Base-by-base conservation (phyloP, 768 basidiomycete species). In the Epithele typhae region DNA sequence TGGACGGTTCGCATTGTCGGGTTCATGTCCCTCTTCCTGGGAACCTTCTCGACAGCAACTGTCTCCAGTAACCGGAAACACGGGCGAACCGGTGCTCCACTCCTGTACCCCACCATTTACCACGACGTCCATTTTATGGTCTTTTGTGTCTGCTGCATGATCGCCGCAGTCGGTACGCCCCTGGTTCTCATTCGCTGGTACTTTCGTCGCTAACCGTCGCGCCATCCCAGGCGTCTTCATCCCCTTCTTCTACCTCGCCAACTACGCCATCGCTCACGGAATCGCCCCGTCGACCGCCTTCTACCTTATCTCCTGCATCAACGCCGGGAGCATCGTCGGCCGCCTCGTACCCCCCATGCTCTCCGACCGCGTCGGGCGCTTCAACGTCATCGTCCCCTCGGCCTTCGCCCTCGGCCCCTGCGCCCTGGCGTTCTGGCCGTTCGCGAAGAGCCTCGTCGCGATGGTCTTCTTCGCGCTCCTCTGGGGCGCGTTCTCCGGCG, bases 171-270 rank as follows among this genome's bases (percentile, higher is more conserved):
- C 17, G 83, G 84, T 84, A 37, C 37, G 41, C 10, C 12, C 27
- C 21, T 32, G 3, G 9, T 34, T 25, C 23, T 23, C 17, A 35
- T 34, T 27, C 12, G 22, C 43, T 11, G 8, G n/a, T 22, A 25
- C n/a, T 40, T 9, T 54, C 19, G 14, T 5, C 15, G 17, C 23
- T 43, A 14, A 43, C 21, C 12, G 57, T 58, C 15, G 43, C 48
- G 14, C 58, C 57, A 19, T 36, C 49, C 59, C 61, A 87, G 85
- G 84, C 21, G 65, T 86, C 3, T 87, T 84, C 65, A 81, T 79
- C 17, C 85, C 85, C 4, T 81, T 78, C 61, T 81, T 85, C 60
- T 88, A 79, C 67, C 77, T 88, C 43, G 74, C 77, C n/a, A 72
- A 76, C 40, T 85, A 80, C 60, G 68, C 82, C 15, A 65, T 67